A percentile compares a stretch with the other conserved stretches of the same genome.
phyloP scores from a whole-genome alignment of 108 stramenopile genomes.

The Mediolabrus comicus region DNA sequence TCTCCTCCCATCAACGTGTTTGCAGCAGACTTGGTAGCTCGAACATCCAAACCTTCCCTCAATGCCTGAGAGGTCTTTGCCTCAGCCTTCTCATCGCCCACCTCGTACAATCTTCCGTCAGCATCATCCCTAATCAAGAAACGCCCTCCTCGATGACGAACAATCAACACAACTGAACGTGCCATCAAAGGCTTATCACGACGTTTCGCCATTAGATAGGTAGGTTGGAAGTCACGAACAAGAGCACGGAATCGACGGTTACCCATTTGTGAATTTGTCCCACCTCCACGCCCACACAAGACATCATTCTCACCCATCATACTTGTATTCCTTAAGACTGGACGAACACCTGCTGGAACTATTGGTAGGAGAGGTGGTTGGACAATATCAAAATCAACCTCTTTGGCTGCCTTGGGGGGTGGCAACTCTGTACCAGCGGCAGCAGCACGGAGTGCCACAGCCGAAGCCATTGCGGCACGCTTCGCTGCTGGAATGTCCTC shows the following conservation, averaged over 20 bases:
- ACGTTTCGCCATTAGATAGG: constrained; percentile 78
- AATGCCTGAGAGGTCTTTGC: constrained; percentile 88
- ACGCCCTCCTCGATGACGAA: constrained; percentile 78
- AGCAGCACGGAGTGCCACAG: constrained; percentile 40
- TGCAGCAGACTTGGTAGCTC: constrained; percentile 74
- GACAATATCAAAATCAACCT: constrained; percentile 80
- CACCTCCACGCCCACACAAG: constrained; percentile 82
- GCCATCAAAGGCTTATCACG: constrained; percentile 87
- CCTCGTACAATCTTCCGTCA: constrained; percentile 74
- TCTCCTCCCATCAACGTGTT: constrained; percentile 41
- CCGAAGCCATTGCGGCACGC: constrained; percentile 40
- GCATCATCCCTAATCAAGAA: constrained; percentile 82
- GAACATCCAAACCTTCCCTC: constrained; percentile 83
- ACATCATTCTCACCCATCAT: constrained; percentile 77
- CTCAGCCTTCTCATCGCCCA: constrained; percentile 87
- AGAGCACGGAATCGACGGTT: constrained; percentile 83
- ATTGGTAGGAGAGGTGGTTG: constrained; percentile 72
- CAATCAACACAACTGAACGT: constrained; percentile 79
- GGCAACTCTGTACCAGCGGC: constrained; percentile 30
- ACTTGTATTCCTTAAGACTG: constrained; percentile 56
- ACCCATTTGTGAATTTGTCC: constrained; percentile 87
- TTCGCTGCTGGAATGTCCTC: constrained; percentile 46
- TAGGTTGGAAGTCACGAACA: constrained; percentile 85
- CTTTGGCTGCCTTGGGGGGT: constrained; percentile 67
- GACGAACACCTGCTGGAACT: constrained; percentile 44